Evolutionary conservation across 2,329 filamentous ascomycete species (phyloP).

Genomic region (Cladosporium sp.): DNA sequence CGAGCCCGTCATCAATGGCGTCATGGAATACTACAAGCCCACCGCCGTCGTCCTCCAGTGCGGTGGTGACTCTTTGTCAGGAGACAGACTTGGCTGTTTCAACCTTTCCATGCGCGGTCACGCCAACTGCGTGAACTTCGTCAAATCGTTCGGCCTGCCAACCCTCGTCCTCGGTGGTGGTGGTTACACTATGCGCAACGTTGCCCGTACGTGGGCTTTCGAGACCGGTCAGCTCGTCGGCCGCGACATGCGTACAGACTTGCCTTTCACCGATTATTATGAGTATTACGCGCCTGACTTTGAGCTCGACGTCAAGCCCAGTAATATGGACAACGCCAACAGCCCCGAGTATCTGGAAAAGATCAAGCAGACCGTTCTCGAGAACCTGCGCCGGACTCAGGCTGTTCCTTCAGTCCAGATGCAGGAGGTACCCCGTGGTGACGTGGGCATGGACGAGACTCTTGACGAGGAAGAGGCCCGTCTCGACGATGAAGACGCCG

Average conservation of each 20-base stretch:
- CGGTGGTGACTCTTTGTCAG: conserved; percentile 63
- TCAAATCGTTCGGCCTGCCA: conserved; percentile 64
- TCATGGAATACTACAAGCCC: conserved; percentile 66
- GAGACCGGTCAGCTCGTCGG: conserved; percentile 79
- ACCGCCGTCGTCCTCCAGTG: conserved; percentile 67
- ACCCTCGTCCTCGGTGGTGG: conserved; percentile 64
- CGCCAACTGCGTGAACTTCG: conserved; percentile 65
- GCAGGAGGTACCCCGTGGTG: conserved; percentile 58
- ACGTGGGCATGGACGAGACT: conserved; percentile 55
- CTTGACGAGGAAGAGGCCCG: conserved; percentile 60
- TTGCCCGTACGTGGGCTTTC: conserved; percentile 58
- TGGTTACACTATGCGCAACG: conserved; percentile 67
- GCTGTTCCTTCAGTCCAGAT: conserved; percentile 59
- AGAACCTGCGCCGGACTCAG: conserved; percentile 62
- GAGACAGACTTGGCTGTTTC: conserved; percentile 65
- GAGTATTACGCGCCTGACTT: conserved; percentile 70
- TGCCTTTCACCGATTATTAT: conserved; percentile 97
- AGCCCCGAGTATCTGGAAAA: conserved; percentile 65
- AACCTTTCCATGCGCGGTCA: conserved; percentile 68
- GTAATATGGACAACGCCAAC: conserved; percentile 70
- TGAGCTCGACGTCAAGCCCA: conserved; percentile 64
- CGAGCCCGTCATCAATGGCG: conserved; percentile 62
- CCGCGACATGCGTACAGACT: conserved; percentile 71
- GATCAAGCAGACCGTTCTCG: conserved; percentile 62
- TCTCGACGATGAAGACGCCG: conserved; percentile 68